phyloP scores from a whole-genome alignment of 2,329 filamentous ascomycete species.

The Trichoderma oligosporum region DNA sequence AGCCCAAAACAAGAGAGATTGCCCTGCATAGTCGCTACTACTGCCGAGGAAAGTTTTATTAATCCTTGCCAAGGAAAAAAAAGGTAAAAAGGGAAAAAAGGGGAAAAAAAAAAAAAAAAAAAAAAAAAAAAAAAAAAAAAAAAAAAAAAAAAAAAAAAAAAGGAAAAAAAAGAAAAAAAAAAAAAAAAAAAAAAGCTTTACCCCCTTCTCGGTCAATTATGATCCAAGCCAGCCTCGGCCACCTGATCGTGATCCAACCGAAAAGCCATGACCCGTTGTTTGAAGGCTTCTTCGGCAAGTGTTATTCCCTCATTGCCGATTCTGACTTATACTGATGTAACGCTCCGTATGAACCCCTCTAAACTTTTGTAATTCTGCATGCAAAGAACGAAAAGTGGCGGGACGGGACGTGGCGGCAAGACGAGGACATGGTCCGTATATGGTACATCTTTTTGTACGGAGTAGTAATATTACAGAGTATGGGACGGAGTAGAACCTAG shows the following conservation, averaged over 20 bases:
- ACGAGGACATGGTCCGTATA: too few species aligned
- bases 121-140: too few species aligned
- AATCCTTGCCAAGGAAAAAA: neutral
- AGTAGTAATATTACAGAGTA: too few species aligned
- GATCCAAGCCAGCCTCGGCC: neutral
- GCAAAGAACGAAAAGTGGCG: conserved; percentile 1
- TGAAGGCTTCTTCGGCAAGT: neutral
- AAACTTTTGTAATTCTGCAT: neutral
- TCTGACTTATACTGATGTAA: neutral
- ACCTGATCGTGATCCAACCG: conserved; percentile 8
- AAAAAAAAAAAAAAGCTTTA: neutral
- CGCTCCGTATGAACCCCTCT: neutral
- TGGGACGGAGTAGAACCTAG: too few species aligned
- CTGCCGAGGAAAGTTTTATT: neutral
- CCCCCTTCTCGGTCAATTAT: conserved; percentile 10
- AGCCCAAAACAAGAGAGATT: neutral
- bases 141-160: too few species aligned
- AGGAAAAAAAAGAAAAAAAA: too few species aligned
- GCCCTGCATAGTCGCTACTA: conserved; percentile 3
- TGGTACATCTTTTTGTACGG: too few species aligned
- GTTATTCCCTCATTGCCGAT: neutral
- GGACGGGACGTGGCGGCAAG: conserved; percentile 16
- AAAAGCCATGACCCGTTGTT: neutral
- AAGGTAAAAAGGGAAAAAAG: too few species aligned
- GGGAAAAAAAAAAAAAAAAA: too few species aligned